These are phyloP conservation scores for Craterostigma plantagineum DNA, from an alignment of 257 asterid species.

Conservation along the genomic window DNA sequence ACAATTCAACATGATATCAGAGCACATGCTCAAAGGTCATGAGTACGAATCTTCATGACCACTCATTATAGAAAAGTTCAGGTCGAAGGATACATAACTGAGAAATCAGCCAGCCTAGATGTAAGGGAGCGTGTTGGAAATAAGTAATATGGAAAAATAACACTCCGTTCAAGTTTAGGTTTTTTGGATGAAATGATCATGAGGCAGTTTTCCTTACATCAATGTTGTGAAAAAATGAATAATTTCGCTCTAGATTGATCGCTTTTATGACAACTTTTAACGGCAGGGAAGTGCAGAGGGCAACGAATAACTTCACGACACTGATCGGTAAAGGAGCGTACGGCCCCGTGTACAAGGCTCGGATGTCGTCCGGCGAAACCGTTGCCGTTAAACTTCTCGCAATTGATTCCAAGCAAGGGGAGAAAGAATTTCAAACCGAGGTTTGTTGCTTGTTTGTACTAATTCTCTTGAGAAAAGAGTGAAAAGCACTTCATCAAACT, in stretches of 20 bases:
- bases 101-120: too few species aligned
- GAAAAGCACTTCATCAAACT: too few species aligned
- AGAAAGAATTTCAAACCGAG: conserved; percentile 75
- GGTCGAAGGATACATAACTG: too few species aligned
- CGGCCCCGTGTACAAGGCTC: conserved; percentile 73
- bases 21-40: too few species aligned
- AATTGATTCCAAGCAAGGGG: conserved; percentile 72
- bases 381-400: conserved; percentile 79
- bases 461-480: background rate
- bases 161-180: too few species aligned
- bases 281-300: conserved; percentile 68
- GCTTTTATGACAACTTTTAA: background rate
- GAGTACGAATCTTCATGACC: too few species aligned
- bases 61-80: too few species aligned
- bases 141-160: too few species aligned
- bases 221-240: too few species aligned
- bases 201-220: background rate
- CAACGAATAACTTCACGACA: conserved; percentile 57
- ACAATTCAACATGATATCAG: too few species aligned
- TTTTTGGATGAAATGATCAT: background rate
- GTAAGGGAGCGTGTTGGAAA: too few species aligned
- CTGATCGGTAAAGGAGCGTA: conserved; percentile 70
- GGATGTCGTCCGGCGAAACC: conserved; percentile 51
- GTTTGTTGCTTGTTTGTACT: conserved; percentile 12
- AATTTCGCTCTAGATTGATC: conserved; percentile 6